Evolutionary conservation across 2,329 filamentous ascomycete species (phyloP), one percentile per base, ranked within the genome.

Genomic region (Monilinia vaccinii-corymbosi): DNA sequence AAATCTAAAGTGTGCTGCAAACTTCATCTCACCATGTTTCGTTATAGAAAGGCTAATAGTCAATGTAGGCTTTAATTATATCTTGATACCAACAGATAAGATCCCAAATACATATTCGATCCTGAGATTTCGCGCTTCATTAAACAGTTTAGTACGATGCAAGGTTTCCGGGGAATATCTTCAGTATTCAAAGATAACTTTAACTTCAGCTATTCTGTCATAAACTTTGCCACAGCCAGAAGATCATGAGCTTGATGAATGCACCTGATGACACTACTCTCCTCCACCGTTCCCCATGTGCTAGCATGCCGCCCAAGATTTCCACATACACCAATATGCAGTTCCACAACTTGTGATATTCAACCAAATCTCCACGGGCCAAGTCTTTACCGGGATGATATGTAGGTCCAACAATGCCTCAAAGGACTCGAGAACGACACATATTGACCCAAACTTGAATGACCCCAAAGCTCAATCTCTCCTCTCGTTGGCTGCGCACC

Each of bases 311-410:
- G 25, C 34, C 34, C 14, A 8, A 38, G 10, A 51, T 9, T 4
- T 31, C n/a, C 10, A 13, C 36, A 5, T n/a, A 25, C 5, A 1
- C 25, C 23, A 8, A 9, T 0, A 1, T 1, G 0, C 10, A 1
- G 2, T 36, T 16, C 10, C 11, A 10, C 8, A 40, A 1, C 16
- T n/a, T 42, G n/a, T 18, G 3, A 42, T 21, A 1, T 28, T 3
- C 25, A 14, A 31, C 18, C 10, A 42, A 31, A n/a, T 10, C 3
- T 18, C 40, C 25, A 10, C 25, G 5, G 5, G 2, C 3, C 21
- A 13, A 25, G 1, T 21, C 14, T 7, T 42, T 18, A 9, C 14
- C 16, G 11, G 4, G 16, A 21, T 42, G 50, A 52, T 14, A 21
- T 40, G 31, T 52, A 52, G 31, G 16, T 52, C 36, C 36, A 42